phyloP scores from a whole-genome alignment of 768 basidiomycete genomes.

The Tylopilus sp. region DNA sequence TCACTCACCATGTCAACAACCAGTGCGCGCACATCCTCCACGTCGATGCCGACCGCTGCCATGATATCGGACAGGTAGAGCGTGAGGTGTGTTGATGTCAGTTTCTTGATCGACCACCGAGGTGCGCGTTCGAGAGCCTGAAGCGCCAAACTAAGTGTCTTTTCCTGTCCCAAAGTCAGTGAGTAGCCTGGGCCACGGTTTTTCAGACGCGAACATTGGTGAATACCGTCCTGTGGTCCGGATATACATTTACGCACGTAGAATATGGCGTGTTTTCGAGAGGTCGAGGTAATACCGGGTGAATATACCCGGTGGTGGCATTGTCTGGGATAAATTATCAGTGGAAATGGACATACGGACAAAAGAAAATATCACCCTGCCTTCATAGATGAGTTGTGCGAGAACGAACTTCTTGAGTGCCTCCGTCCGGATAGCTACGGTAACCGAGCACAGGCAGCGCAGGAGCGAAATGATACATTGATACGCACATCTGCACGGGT shows the following conservation, averaged over 20 bases:
- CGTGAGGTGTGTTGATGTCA: constrained; percentile 81
- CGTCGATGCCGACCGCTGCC: constrained; percentile 37
- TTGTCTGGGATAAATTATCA: no score
- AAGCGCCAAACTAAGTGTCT: no score
- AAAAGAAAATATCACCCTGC: constrained; percentile 49
- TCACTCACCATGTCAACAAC: no score
- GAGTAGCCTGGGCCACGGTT: constrained; percentile 2
- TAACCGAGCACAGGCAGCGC: constrained; percentile 53
- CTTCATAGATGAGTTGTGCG: constrained; percentile 76
- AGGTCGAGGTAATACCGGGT: no score
- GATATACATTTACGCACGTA: constrained; percentile 68
- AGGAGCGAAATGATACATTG: no score
- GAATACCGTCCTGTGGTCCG: constrained; percentile 52
- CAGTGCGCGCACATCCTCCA: no score
- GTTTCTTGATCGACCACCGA: constrained; percentile 68
- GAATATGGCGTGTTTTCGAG: no score
- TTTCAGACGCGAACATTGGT: constrained; percentile 38
- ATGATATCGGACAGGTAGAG: constrained; percentile 73
- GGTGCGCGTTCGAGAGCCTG: no score
- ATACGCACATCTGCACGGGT: no score
- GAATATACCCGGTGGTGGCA: no score
- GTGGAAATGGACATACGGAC: constrained; percentile 14
- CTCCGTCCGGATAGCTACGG: constrained; percentile 68
- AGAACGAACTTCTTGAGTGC: no score
- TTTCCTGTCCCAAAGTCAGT: no score